These are phyloP conservation scores for Leptographium radiaticola DNA, from an alignment of 2,329 filamentous ascomycete genomes.

Conservation along the genomic window DNA sequence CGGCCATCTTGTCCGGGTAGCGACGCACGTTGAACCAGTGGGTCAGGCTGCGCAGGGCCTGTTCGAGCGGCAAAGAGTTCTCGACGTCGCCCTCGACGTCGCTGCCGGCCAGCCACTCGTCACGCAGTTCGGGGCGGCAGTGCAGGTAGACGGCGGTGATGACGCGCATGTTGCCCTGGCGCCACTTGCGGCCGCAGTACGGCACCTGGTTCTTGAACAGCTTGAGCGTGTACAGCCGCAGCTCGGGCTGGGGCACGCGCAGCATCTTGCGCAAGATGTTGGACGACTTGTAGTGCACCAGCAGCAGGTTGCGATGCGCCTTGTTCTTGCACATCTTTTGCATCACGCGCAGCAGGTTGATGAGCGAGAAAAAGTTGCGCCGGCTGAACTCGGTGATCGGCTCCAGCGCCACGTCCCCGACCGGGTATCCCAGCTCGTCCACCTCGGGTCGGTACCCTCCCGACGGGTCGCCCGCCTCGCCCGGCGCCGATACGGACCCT, in stretches of 20 bases:
- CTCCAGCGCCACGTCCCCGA: constrained; percentile 49
- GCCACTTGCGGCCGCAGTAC: constrained; percentile 96
- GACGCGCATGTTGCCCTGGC: constrained; percentile 95
- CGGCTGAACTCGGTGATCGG: constrained; percentile 85
- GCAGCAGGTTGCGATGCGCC: constrained; percentile 81
- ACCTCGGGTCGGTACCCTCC: constrained; percentile 39
- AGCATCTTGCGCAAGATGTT: constrained; percentile 85
- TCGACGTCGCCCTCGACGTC: constrained; percentile 92
- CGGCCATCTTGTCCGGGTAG: constrained; percentile 67
- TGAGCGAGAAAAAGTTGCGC: constrained; percentile 88
- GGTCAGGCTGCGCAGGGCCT: constrained; percentile 75
- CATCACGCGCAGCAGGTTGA: constrained; percentile 91
- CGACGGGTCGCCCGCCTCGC: neutral
- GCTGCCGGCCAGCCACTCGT: constrained; percentile 86
- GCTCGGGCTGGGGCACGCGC: constrained; percentile 74
- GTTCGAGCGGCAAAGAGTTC: constrained; percentile 81
- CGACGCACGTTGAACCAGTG: constrained; percentile 86
- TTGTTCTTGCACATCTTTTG: constrained; percentile 97
- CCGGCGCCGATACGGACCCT: neutral
- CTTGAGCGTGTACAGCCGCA: constrained; percentile 91
- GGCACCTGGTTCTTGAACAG: constrained; percentile 98
- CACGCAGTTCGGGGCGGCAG: constrained; percentile 79
- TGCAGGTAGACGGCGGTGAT: constrained; percentile 95
- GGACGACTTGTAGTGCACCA: constrained; percentile 91
- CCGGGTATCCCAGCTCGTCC: constrained; percentile 77